These are phyloP conservation scores for Allium sativum DNA, from an alignment of 106 monocot species.

Conservation along the genomic window DNA sequence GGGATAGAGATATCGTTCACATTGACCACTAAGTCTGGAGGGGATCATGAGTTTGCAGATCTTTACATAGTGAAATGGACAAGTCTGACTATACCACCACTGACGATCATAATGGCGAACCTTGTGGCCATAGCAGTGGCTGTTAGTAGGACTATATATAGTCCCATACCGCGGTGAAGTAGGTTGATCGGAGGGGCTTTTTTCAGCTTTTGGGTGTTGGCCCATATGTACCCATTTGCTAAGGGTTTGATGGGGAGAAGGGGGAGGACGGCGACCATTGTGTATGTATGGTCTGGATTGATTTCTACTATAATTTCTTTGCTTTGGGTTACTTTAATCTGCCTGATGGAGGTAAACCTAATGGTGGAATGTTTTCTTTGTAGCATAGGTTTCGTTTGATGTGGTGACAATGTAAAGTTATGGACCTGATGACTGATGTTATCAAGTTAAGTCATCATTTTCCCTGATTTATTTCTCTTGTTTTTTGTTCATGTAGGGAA, in stretches of 20 bases:
- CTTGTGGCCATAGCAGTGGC: constrained; percentile 70
- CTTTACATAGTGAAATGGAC: constrained; percentile 83
- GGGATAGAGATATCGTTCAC: constrained; percentile 87
- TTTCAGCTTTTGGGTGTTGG: constrained; percentile 97
- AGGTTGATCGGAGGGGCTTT: constrained; percentile 79
- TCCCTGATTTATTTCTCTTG: no score
- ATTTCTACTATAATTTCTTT: constrained; percentile 63
- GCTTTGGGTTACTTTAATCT: constrained; percentile 88
- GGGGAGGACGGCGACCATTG: constrained; percentile 74
- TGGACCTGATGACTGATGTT: no score
- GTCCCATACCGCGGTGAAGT: constrained; percentile 76
- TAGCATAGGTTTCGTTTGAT: no score
- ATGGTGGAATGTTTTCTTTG: no score
- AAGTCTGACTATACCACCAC: constrained; percentile 85
- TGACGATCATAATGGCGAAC: constrained; percentile 96
- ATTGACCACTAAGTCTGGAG: constrained; percentile 62
- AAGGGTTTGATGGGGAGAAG: constrained; percentile 89
- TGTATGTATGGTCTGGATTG: constrained; percentile 88
- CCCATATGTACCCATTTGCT: constrained; percentile 87
- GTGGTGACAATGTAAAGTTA: no score
- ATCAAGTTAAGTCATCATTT: no score
- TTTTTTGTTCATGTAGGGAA: no score
- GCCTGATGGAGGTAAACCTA: constrained; percentile 11
- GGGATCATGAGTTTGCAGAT: constrained; percentile 44
- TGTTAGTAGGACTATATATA: constrained; percentile 64